These are phyloP conservation scores for Acacia confusa DNA, from an alignment of 306 rosid species.

Conservation along the genomic window DNA sequence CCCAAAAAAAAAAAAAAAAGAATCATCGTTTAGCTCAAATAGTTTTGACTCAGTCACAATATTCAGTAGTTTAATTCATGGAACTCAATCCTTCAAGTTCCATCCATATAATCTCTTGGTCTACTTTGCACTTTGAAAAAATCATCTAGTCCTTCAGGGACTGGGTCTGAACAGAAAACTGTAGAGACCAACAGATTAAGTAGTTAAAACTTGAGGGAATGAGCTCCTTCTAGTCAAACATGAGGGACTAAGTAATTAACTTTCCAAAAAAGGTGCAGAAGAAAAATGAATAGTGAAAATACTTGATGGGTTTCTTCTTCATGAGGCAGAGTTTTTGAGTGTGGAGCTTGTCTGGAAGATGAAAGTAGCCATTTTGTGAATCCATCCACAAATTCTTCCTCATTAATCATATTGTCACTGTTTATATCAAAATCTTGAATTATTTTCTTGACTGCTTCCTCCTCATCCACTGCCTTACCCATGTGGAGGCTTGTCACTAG, in stretches of 20 bases:
- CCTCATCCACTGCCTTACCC: slow-evolving; percentile 14
- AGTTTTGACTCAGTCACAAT: not conserved
- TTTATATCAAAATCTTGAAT: slow-evolving; percentile 22
- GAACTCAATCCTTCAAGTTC: not conserved
- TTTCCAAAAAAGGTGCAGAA: not conserved
- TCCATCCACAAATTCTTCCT: slow-evolving; percentile 30
- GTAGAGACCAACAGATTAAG: not conserved
- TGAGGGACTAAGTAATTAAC: not conserved
- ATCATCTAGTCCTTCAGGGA: not conserved
- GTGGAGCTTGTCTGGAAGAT: not conserved
- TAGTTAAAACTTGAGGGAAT: not conserved
- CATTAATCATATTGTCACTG: slow-evolving; percentile 24
- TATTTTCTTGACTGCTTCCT: slow-evolving; percentile 22
- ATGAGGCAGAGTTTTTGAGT: slow-evolving; percentile 1
- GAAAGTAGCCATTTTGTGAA: slow-evolving; percentile 19
- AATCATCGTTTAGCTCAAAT: not conserved
- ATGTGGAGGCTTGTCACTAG: slow-evolving; percentile 34
- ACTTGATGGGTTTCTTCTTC: slow-evolving; percentile 37
- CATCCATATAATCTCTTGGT: not conserved
- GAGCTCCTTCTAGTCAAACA: not conserved
- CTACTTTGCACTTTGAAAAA: not conserved
- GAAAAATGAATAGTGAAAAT: slow-evolving; percentile 13
- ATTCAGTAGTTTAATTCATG: too few species aligned
- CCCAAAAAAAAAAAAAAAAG: not conserved
- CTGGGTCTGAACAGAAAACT: not conserved